A percentile compares a stretch with the other conserved stretches of the same genome.
Evolutionary conservation across 371 early-diverging fungal species (phyloP).

Genomic region (Lichtheimia hyalospora): DNA sequence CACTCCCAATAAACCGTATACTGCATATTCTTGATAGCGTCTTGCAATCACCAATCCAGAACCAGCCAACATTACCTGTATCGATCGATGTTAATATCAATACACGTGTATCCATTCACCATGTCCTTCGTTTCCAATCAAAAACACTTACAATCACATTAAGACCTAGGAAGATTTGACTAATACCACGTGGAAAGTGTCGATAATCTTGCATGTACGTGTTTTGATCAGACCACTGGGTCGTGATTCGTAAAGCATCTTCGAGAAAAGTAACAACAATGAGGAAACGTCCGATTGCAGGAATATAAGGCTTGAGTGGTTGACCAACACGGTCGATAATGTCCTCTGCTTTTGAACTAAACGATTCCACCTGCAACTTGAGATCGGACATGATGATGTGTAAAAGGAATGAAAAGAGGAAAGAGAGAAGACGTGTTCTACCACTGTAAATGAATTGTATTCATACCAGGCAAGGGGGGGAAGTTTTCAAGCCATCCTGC

Average conservation of each 20-base stretch:
- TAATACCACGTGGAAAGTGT: constrained; percentile 74
- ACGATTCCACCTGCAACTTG: constrained; percentile 20
- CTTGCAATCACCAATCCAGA: constrained; percentile 79
- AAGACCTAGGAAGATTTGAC: constrained; percentile 79
- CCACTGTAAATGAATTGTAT: too few species aligned
- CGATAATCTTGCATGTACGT: constrained; percentile 77
- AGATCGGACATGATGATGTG: constrained; percentile 10
- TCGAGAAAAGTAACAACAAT: constrained; percentile 95
- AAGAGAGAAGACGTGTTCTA: neutral
- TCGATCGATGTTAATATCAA: neutral
- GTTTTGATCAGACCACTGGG: constrained; percentile 89
- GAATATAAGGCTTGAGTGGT: constrained; percentile 92
- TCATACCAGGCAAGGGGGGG: too few species aligned
- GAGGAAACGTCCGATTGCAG: constrained; percentile 86
- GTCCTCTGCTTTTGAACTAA: constrained; percentile 68
- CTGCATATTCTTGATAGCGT: constrained; percentile 79
- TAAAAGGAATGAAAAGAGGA: neutral
- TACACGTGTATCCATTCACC: neutral
- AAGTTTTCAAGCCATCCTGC: too few species aligned
- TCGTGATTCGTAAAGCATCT: constrained; percentile 85
- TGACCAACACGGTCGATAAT: constrained; percentile 69
- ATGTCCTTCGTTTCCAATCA: too few species aligned
- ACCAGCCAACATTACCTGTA: constrained; percentile 73
- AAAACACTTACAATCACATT: constrained; percentile 70
- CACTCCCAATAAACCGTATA: constrained; percentile 77